phyloP scores from a whole-genome alignment of 345 rosid species.

The Jatropha curcas region DNA sequence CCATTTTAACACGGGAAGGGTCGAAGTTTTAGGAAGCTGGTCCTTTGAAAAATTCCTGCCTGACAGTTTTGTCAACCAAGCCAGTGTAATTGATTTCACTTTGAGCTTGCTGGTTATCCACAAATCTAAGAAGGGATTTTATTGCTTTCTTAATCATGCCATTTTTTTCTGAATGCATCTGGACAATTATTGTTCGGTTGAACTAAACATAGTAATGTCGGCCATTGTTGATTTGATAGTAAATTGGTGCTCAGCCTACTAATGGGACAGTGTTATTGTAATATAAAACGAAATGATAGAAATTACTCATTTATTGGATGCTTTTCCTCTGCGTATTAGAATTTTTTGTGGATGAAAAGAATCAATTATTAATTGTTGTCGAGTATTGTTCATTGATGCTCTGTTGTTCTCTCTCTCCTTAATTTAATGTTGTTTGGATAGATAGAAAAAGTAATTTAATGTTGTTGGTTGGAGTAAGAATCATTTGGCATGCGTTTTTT shows the following conservation, averaged over 20 bases:
- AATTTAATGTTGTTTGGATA: too few species aligned
- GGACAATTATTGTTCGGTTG: not conserved
- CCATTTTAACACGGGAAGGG: too few species aligned
- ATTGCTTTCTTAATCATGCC: not conserved
- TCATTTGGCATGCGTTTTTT: too few species aligned
- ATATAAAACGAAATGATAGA: not conserved
- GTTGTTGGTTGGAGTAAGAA: too few species aligned
- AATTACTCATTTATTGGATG: not conserved
- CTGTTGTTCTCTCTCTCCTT: too few species aligned
- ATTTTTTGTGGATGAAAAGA: too few species aligned
- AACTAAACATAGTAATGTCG: too few species aligned
- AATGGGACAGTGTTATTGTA: not conserved
- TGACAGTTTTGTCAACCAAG: not conserved
- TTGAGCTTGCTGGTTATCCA: not conserved
- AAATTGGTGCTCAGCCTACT: not conserved
- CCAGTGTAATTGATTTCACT: not conserved
- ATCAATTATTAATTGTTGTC: too few species aligned
- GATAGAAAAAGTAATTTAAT: too few species aligned
- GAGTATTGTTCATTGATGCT: too few species aligned
- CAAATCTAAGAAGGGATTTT: too few species aligned
- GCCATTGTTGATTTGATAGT: not conserved
- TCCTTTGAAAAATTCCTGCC: not conserved
- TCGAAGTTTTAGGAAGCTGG: not conserved
- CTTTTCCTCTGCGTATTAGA: not conserved
- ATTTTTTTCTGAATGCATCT: not conserved